phyloP scores from a whole-genome alignment of 108 stramenopile species.

The Cyclostephanos invisitatus region DNA sequence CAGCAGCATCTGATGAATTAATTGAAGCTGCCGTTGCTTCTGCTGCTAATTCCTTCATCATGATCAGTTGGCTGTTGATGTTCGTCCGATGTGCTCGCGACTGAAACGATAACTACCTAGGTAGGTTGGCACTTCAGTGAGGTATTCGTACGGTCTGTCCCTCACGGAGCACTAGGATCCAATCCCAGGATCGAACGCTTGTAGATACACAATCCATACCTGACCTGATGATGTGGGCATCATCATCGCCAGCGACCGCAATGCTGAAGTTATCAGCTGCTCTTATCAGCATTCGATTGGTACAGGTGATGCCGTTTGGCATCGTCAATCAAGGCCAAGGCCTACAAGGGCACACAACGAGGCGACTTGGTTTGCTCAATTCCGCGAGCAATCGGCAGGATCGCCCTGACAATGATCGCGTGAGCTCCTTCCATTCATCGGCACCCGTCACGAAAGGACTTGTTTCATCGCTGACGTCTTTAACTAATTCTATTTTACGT shows the following conservation, averaged over 20 bases:
- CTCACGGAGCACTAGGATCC: too few species aligned
- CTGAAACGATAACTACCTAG: too few species aligned
- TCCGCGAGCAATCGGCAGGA: background rate
- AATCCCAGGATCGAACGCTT: too few species aligned
- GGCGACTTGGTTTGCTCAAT: too few species aligned
- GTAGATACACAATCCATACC: too few species aligned
- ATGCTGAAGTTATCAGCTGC: background rate
- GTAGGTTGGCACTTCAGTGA: too few species aligned
- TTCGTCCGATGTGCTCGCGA: background rate
- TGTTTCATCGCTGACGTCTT: slow-evolving; percentile 33
- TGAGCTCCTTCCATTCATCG: slow-evolving; percentile 36
- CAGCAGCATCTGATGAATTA: background rate
- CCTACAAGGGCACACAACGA: background rate
- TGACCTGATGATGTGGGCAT: too few species aligned
- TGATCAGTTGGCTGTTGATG: background rate
- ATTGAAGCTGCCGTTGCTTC: background rate
- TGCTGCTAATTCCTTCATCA: background rate
- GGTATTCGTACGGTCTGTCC: too few species aligned
- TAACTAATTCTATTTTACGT: slow-evolving; percentile 32
- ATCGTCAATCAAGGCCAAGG: slow-evolving; percentile 1
- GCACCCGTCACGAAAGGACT: slow-evolving; percentile 30
- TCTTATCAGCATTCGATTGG: background rate
- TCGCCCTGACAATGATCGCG: background rate
- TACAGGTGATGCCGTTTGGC: background rate
- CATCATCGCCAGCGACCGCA: too few species aligned